Evolutionary conservation across 495 filamentous ascomycete species (phyloP).

Genomic region (Aspergillus wentii): DNA sequence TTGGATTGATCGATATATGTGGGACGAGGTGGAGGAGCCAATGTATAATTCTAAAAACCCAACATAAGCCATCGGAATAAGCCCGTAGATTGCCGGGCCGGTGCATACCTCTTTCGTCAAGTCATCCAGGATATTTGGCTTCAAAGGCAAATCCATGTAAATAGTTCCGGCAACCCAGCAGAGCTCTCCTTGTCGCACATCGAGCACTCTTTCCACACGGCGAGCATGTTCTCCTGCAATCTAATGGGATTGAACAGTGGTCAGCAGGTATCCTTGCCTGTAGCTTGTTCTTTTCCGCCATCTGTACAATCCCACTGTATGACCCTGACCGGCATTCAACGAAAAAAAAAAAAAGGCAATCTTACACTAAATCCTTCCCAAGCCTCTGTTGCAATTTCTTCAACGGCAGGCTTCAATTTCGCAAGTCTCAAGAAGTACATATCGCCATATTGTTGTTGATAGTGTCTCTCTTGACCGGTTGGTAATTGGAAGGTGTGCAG

Average conservation of each 20-base stretch:
- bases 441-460: constrained; percentile 93
- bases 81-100: too few relatives aligned
- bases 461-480: constrained; percentile 64
- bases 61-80: constrained; percentile 9
- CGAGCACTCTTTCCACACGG: constrained; percentile 79
- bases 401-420: constrained; percentile 79
- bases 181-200: constrained; percentile 91
- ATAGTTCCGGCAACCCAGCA: constrained; percentile 95
- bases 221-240: constrained; percentile 72
- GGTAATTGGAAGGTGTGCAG: constrained; percentile 67
- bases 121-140: constrained; percentile 95
- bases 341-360: not conserved
- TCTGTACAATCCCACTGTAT: not conserved
- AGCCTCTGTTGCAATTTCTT: constrained; percentile 62
- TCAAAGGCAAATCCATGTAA: constrained; percentile 95
- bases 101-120: constrained; percentile 78
- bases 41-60: constrained; percentile 67
- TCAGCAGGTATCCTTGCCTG: constrained; percentile 9
- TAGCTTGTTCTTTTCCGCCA: not conserved
- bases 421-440: constrained; percentile 94
- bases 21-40: constrained; percentile 70
- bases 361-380: constrained; percentile 70
- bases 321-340: too few relatives aligned
- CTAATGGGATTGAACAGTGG: constrained; percentile 36
- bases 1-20: constrained; percentile 60